Base-by-base conservation (phyloP, 2,329 filamentous ascomycete species). In the Oidium heveae region DNA sequence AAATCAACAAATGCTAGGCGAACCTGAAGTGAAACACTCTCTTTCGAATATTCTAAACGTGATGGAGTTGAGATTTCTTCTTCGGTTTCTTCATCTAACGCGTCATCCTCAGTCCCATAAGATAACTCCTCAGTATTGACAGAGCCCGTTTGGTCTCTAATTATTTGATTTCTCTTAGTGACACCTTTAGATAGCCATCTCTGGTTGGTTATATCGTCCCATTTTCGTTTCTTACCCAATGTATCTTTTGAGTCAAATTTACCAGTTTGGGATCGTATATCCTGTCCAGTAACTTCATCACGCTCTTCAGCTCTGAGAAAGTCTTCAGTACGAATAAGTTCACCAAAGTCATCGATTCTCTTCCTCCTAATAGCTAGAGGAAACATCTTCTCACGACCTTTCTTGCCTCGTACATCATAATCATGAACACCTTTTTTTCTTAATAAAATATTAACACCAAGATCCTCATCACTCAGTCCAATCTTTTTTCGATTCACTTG, bases 301-400 rank as follows among this genome's bases (percentile, higher is more conserved):
- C 86, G 80, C 67, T 96, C 91, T 64, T 98, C 91, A 0, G 88
- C 89, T 56, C 88, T 78, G 1, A 95, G 74, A 64, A 89, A 98
- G 59, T 98, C 91, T 66, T 96, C 91, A 0, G 89, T 85, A 54
- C 87, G 79, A 61, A 98, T 95, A 16, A 93, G 70, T 59, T 98
- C 91, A 56, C 91, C 91, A 67, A 91, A 98, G 59, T 95, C 89
- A 64, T 96, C 91, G 33, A 75, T 78, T 53, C 86, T 80, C 65
- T 80, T 84, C 62, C 85, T 75, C 53, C 86, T 80, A 24, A 88
- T 77, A 0, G 88, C 77, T 54, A 93, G 81, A 0, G 91, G 91
- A 64, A 95, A 96, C 70, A 94, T 84, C 58, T 87, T 81, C 64
- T 98, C 91, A 55, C 88, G 77, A 2, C 91, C 91, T 64, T 86